Evolutionary conservation across 2,329 filamentous ascomycete species (phyloP).

Genomic region (Westerdykella sp.): DNA sequence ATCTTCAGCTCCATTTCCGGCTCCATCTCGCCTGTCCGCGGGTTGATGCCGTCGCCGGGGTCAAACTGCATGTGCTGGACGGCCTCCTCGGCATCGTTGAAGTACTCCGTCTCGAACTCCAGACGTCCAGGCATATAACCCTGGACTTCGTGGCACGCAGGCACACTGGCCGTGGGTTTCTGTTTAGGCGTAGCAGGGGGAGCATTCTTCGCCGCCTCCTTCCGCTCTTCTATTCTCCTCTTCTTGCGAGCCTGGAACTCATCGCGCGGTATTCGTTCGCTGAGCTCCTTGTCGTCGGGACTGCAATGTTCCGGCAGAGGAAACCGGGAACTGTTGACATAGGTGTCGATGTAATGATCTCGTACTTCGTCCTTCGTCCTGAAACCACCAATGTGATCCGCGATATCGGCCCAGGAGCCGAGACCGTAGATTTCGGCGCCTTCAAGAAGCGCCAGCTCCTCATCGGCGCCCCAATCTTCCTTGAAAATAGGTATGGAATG

Average conservation of each 20-base stretch:
- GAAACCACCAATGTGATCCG: slow-evolving; percentile 95
- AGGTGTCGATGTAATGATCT: slow-evolving; percentile 86
- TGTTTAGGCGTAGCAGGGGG: slow-evolving; percentile 82
- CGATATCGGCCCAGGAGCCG: slow-evolving; percentile 96
- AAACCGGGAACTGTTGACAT: slow-evolving; percentile 75
- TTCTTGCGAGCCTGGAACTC: slow-evolving; percentile 93
- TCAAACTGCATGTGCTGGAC: slow-evolving; percentile 99
- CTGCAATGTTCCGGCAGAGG: slow-evolving; percentile 82
- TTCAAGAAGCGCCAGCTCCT: slow-evolving; percentile 88
- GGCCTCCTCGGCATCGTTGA: slow-evolving; percentile 95
- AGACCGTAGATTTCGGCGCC: slow-evolving; percentile 94
- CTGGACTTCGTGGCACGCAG: slow-evolving; percentile 94
- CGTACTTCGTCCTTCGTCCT: slow-evolving; percentile 91
- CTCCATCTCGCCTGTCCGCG: slow-evolving; percentile 75
- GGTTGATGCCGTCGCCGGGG: slow-evolving; percentile 86
- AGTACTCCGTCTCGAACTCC: slow-evolving; percentile 96
- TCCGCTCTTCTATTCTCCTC: slow-evolving; percentile 82
- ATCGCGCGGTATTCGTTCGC: slow-evolving; percentile 76
- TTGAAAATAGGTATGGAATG: slow-evolving; percentile 97
- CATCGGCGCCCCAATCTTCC: slow-evolving; percentile 92
- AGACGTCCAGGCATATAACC: slow-evolving; percentile 97
- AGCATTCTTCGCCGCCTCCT: slow-evolving; percentile 78
- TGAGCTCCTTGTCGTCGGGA: slow-evolving; percentile 70
- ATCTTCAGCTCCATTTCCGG: slow-evolving; percentile 97
- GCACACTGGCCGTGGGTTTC: slow-evolving; percentile 91